These are phyloP conservation scores for Galeopsis tetrahit DNA, from an alignment of 257 asterid genomes.

Conservation along the genomic window DNA sequence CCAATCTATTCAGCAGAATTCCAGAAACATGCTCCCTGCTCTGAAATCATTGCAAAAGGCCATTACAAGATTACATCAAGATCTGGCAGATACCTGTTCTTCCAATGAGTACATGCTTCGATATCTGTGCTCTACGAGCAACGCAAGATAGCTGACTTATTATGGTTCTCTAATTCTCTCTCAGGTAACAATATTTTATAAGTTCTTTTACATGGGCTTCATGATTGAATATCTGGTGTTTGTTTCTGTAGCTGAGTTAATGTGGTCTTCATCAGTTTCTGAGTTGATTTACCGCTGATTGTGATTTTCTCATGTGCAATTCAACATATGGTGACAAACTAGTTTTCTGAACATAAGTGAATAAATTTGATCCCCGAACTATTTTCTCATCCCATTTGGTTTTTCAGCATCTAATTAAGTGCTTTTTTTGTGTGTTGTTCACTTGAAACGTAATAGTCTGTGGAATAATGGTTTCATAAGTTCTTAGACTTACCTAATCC, in stretches of 20 bases:
- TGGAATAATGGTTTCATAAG: background rate
- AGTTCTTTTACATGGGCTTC: background rate
- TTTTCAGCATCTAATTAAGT: background rate
- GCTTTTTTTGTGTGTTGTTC: background rate
- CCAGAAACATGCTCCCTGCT: slow-evolving; percentile 81
- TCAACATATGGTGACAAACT: background rate
- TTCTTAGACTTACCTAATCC: background rate
- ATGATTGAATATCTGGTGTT: background rate
- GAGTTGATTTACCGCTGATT: background rate
- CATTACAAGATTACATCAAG: slow-evolving; percentile 80
- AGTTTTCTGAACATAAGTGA: background rate
- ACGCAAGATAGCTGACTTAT: slow-evolving; percentile 37
- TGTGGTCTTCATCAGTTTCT: background rate
- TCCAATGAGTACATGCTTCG: slow-evolving; percentile 88
- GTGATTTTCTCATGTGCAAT: no score
- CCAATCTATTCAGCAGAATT: slow-evolving; percentile 74
- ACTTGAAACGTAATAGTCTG: background rate
- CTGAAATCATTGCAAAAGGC: slow-evolving; percentile 88
- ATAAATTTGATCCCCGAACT: background rate
- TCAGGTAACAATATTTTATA: slow-evolving; percentile 31
- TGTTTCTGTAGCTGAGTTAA: background rate
- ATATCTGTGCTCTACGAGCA: slow-evolving; percentile 68
- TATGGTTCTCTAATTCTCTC: slow-evolving; percentile 18
- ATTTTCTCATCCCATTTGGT: background rate
- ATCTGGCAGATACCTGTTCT: slow-evolving; percentile 89